Evolutionary conservation across 2,329 filamentous ascomycete genomes (phyloP).

Genomic region (Monosporascus sp.): DNA sequence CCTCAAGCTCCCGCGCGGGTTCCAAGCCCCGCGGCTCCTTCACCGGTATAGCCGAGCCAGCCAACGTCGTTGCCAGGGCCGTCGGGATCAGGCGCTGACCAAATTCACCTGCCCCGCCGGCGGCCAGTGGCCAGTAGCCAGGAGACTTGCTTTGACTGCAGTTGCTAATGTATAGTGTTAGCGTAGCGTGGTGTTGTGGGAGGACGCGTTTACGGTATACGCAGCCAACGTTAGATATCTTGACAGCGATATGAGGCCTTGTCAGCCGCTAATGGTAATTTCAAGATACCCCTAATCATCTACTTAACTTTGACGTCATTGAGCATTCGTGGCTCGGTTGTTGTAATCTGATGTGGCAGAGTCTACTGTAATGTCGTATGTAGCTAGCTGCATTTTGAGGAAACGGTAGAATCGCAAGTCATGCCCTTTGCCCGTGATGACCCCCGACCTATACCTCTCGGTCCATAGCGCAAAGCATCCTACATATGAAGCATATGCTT

Average conservation of each 20-base stretch:
- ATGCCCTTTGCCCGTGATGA: too few relatives aligned
- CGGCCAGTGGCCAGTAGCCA: background rate
- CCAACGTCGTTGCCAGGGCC: background rate
- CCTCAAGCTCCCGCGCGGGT: background rate
- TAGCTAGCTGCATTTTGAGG: too few relatives aligned
- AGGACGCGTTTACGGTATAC: background rate
- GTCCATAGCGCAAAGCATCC: too few relatives aligned
- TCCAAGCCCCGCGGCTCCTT: background rate
- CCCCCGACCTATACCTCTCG: too few relatives aligned
- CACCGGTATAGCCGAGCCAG: background rate
- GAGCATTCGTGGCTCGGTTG: background rate
- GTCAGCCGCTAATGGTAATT: constrained; percentile 6
- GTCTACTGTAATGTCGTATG: too few relatives aligned
- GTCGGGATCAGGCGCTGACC: background rate
- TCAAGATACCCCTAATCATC: constrained; percentile 4
- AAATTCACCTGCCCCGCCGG: background rate
- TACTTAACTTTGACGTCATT: background rate
- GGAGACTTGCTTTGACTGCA: background rate
- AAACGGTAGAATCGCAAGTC: too few relatives aligned
- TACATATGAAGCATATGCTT: too few relatives aligned
- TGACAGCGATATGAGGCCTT: constrained; percentile 1
- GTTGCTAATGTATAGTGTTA: background rate
- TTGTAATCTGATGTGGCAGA: too few relatives aligned
- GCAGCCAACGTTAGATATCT: background rate
- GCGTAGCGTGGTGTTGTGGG: background rate